Evolutionary conservation across 352 stramenopile genomes (phyloP), one percentile per base, ranked within the genome.

Genomic region (Elongisporangium anandrum): DNA sequence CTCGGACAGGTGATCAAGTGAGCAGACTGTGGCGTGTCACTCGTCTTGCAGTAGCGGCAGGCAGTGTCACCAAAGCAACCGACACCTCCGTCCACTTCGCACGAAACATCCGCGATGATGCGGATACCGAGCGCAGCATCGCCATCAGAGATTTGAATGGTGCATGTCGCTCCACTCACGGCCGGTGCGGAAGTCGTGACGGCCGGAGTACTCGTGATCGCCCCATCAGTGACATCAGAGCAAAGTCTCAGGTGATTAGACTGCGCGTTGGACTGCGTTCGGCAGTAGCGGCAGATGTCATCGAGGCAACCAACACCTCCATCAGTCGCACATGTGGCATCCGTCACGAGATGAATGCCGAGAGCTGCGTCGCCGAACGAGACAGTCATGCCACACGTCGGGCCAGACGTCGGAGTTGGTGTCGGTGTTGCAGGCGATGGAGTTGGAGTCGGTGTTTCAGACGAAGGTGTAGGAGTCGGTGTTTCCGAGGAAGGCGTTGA

Each of bases 301-400:
- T 61, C 41, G 12, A 70, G 50, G 29, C 64, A 72, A 13, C 61
- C 65, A 51, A 41, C 51, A 2, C 61, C 65, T n/a, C 65, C 65
- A 39, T n/a, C 12, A 12, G 17, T 58, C 8, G 55, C 51, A 45
- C 64, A 70, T 17, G 24, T 60, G 1, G 47, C 24, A 29, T 70
- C 64, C 2, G 64, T 65, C 20, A 65, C 60, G 16, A 72, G 59
- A 19, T 68, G 55, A 38, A 75, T 75, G 4, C 68, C 68, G 29
- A 63, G 54, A 0, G 57, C 47, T 22, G 56, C 47, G 23, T 75
- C 65, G 9, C 68, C 68, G 16, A 60, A 52, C n/a, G 64, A 65
- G n/a, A 60, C 21, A 12, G 63, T 63, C 47, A 47, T 55, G 29
- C 29, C 29, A 41, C 29, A 41, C 29, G 29, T 41, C 4, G 9